A percentile compares a stretch with the other conserved stretches of the same genome.
Evolutionary conservation across 2,329 filamentous ascomycete species (phyloP).

Genomic region (Neofusicoccum sp.): DNA sequence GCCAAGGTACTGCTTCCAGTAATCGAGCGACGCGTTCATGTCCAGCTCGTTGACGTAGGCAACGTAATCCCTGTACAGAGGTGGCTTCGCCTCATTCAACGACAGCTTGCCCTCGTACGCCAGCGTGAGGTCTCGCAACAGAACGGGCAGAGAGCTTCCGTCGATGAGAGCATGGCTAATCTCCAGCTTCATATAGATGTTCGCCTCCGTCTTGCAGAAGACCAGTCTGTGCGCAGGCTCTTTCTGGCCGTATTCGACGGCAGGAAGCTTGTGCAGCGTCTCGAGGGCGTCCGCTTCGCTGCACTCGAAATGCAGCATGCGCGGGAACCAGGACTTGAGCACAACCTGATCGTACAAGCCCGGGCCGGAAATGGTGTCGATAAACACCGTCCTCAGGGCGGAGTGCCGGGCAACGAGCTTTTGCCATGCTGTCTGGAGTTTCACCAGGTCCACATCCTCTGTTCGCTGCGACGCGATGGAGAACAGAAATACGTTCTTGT

Average conservation of each 20-base stretch:
- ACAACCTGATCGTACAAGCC: conserved; percentile 38
- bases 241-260: conserved; percentile 29
- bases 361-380: conserved; percentile 35
- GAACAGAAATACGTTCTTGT: conserved; percentile 2
- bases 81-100: conserved; percentile 39
- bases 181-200: conserved; percentile 42
- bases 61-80: conserved; percentile 43
- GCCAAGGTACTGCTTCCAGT: conserved; percentile 44
- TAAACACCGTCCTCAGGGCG: conserved; percentile 36
- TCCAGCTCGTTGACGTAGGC: conserved; percentile 31
- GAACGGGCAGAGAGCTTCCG: conserved; percentile 53
- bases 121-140: conserved; percentile 49
- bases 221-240: conserved; percentile 42
- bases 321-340: conserved; percentile 1
- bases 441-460: conserved; percentile 29
- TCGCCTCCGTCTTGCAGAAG: neutral
- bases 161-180: conserved; percentile 57
- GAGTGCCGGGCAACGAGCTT: conserved; percentile 38
- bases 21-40: conserved; percentile 23
- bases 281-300: conserved; percentile 4
- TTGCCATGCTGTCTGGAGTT: conserved; percentile 38
- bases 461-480: neutral
- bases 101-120: conserved; percentile 46
- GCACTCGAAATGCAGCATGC: conserved; percentile 20
- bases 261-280: conserved; percentile 28